Conservation (phyloP, 768 basidiomycete species). For the Collybia mongolica region DNA sequence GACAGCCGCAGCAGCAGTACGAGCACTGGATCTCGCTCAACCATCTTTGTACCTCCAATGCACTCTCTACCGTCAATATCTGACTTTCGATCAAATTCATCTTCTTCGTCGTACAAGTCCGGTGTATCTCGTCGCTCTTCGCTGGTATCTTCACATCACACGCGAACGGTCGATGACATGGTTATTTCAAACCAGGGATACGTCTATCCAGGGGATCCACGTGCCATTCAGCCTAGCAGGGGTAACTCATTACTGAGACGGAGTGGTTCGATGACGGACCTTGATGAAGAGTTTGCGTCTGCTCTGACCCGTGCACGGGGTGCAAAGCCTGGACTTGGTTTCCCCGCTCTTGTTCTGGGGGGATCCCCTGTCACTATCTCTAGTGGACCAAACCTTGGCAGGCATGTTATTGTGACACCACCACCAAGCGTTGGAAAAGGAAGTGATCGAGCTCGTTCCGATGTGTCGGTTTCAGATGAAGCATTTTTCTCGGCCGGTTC, state of each 20-base stretch:
- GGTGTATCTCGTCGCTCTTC: slow-evolving; percentile 40
- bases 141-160: slow-evolving; percentile 55
- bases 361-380: slow-evolving; percentile 73
- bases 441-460: slow-evolving; percentile 29
- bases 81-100: slow-evolving; percentile 43
- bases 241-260: slow-evolving; percentile 40
- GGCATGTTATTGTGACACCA: slow-evolving; percentile 39
- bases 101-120: slow-evolving; percentile 24
- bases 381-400: slow-evolving; percentile 56
- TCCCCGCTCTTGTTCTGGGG: slow-evolving; percentile 37
- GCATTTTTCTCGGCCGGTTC: slow-evolving; percentile 40
- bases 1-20: slow-evolving; percentile 41
- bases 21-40: slow-evolving; percentile 63
- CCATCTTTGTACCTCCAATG: slow-evolving; percentile 78
- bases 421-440: slow-evolving; percentile 35
- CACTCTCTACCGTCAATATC: slow-evolving; percentile 69
- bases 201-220: slow-evolving; percentile 69
- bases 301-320: slow-evolving; percentile 45
- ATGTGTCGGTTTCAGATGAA: slow-evolving; percentile 29
- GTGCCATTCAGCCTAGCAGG: slow-evolving; percentile 68
- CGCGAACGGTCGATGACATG: slow-evolving; percentile 71
- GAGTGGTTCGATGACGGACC: slow-evolving; percentile 75
- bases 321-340: slow-evolving; percentile 35
- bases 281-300: slow-evolving; percentile 57
- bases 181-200: slow-evolving; percentile 66